These are phyloP conservation scores for Artemisia annua DNA, from an alignment of 129 eudicot species.

Conservation along the genomic window DNA sequence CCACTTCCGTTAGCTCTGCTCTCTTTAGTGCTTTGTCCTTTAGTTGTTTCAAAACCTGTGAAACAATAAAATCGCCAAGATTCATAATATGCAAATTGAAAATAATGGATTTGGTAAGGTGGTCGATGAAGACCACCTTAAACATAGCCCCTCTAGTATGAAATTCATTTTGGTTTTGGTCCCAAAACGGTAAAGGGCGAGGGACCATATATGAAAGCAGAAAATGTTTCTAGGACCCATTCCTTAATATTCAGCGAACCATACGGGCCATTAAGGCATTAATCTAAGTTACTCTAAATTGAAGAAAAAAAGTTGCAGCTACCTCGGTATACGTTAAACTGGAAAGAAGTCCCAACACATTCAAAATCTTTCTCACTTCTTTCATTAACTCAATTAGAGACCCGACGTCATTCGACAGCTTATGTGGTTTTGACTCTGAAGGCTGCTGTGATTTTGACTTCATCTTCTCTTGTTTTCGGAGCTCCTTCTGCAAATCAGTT, in stretches of 20 bases:
- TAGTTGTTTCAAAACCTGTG: constrained; percentile 70
- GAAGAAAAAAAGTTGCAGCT: not conserved
- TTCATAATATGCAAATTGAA: too few relatives aligned
- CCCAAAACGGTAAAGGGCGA: too few relatives aligned
- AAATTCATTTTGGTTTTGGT: too few relatives aligned
- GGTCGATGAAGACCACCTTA: too few relatives aligned
- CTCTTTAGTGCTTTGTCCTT: constrained; percentile 76
- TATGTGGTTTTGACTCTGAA: constrained; percentile 29
- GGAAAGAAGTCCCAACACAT: constrained; percentile 69
- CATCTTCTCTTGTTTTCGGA: constrained; percentile 21
- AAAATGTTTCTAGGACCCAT: too few relatives aligned
- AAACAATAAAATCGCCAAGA: not conserved
- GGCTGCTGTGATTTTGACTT: too few relatives aligned
- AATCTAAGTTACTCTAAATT: too few relatives aligned
- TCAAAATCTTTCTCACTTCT: constrained; percentile 53
- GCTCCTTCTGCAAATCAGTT: constrained; percentile 63
- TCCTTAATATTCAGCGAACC: too few relatives aligned
- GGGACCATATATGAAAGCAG: too few relatives aligned
- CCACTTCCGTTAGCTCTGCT: constrained; percentile 64
- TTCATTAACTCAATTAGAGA: constrained; percentile 56
- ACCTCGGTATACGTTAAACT: constrained; percentile 67
- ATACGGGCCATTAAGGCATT: too few relatives aligned
- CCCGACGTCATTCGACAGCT: constrained; percentile 32
- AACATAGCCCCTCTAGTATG: too few relatives aligned
- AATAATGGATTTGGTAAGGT: too few relatives aligned